Percentiles rank a stretch among this genome's conserved stretches.
These are phyloP conservation scores for Boletus sp. DNA, from an alignment of 768 basidiomycete genomes.

Conservation along the genomic window DNA sequence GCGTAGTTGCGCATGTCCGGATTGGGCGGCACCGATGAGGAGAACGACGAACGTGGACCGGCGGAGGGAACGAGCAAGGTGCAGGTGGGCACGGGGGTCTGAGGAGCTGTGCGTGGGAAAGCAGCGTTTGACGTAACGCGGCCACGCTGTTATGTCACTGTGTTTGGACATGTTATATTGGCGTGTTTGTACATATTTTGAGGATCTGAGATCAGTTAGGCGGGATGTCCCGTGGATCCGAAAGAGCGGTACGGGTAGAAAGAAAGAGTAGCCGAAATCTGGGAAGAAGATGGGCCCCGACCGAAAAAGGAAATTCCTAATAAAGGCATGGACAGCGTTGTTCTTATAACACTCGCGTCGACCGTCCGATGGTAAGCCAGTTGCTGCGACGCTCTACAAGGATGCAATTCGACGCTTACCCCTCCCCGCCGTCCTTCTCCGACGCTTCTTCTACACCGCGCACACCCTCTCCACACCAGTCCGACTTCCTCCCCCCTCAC, in stretches of 20 bases:
- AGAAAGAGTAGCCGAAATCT: conserved; percentile 40
- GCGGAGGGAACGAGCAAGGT: conserved; percentile 7
- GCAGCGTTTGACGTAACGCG: conserved; percentile 29
- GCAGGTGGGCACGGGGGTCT: conserved; percentile 9
- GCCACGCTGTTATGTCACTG: conserved; percentile 32
- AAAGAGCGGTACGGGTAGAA: conserved; percentile 34
- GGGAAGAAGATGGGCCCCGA: conserved; percentile 30
- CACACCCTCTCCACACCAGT: conserved; percentile 63
- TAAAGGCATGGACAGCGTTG: conserved; percentile 27
- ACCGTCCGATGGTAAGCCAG: conserved; percentile 9
- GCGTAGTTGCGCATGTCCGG: conserved; percentile 15
- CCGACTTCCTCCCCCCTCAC: conserved; percentile 32
- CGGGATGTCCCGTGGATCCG: conserved; percentile 35
- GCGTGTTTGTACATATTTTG: conserved; percentile 10
- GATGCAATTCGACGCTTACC: conserved; percentile 63
- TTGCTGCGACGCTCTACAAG: conserved; percentile 23
- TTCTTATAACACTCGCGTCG: conserved; percentile 33
- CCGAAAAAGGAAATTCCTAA: conserved; percentile 24
- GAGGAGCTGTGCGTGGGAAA: conserved; percentile 33
- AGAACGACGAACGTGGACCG: conserved; percentile 6
- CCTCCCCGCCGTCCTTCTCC: conserved; percentile 51
- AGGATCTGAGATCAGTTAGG: conserved; percentile 30
- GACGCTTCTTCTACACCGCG: conserved; percentile 68
- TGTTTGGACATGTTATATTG: conserved; percentile 17
- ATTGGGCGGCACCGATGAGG: conserved; percentile 3